Evolutionary conservation across 176 grass and related monocot genomes (phyloP).

Genomic region (Phoenix dactylifera): DNA sequence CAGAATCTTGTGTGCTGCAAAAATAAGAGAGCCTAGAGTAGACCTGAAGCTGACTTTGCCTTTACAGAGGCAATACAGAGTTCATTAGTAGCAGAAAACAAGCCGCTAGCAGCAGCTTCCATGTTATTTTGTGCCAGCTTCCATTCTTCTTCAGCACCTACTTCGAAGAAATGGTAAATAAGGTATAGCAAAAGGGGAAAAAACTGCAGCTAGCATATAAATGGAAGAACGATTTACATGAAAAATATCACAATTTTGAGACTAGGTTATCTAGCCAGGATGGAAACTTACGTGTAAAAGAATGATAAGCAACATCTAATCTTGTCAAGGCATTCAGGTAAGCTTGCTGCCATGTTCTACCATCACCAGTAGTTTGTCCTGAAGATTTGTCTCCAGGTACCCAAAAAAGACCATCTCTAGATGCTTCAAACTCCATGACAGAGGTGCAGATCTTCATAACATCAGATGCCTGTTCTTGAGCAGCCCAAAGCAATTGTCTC

Average conservation of each 20-base stretch:
- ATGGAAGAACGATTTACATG: not conserved
- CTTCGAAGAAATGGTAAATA: conserved; percentile 22
- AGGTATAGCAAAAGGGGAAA: conserved; percentile 16
- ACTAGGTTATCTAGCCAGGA: not conserved
- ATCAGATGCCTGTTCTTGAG: conserved; percentile 66
- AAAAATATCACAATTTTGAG: not conserved
- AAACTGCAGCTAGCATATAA: not conserved
- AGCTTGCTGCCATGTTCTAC: conserved; percentile 69
- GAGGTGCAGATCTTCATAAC: conserved; percentile 66
- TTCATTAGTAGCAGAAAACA: conserved; percentile 73
- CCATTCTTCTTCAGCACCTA: conserved; percentile 89
- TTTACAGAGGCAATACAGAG: conserved; percentile 56
- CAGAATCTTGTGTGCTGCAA: too few species aligned
- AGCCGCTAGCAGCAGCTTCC: conserved; percentile 65
- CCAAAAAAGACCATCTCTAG: conserved; percentile 74
- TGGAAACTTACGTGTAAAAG: conserved; percentile 68
- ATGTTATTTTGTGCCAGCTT: conserved; percentile 71
- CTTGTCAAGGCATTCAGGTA: conserved; percentile 63
- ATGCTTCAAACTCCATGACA: conserved; percentile 91
- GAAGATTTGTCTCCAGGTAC: conserved; percentile 52
- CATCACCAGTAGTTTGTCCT: conserved; percentile 48
- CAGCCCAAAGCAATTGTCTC: conserved; percentile 49
- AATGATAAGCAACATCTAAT: conserved; percentile 67
- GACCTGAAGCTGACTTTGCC: conserved; percentile 78
- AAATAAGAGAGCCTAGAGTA: conserved; percentile 17